Evolutionary conservation across 1,284 basidiomycete species (phyloP).

Genomic region (Phaffia rhodozyma): DNA sequence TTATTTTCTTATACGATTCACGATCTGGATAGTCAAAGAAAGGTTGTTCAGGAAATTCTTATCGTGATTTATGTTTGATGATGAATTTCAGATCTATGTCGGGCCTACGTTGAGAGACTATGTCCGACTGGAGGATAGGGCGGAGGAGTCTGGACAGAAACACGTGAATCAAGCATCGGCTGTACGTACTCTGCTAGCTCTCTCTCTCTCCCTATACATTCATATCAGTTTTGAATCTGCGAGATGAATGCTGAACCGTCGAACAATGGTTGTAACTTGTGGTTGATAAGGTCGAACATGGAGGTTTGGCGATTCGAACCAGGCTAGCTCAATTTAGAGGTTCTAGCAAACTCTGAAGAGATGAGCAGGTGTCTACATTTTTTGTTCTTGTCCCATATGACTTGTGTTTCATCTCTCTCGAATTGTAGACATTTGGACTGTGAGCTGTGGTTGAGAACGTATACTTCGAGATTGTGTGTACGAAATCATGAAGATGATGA

Average conservation of each 20-base stretch:
- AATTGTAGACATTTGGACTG: too few species aligned
- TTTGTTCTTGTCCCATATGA: too few species aligned
- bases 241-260: too few species aligned
- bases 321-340: not conserved
- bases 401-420: too few species aligned
- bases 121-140: constrained; percentile 35
- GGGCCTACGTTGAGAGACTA: constrained; percentile 60
- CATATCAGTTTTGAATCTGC: not conserved
- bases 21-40: too few species aligned
- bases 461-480: too few species aligned
- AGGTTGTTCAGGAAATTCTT: too few species aligned
- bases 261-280: too few species aligned
- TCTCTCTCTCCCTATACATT: not conserved
- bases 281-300: constrained; percentile 3
- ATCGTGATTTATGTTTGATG: constrained; percentile 6
- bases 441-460: too few species aligned
- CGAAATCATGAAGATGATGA: too few species aligned
- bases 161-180: not conserved
- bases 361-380: too few species aligned
- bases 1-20: too few species aligned
- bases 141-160: not conserved
- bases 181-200: not conserved
- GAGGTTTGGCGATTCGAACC: not conserved
- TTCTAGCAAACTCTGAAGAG: constrained; percentile 9
- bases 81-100: constrained; percentile 54